Base-by-base conservation (phyloP, 208 protist genomes). In the Trypanosomatidae sp. region DNA sequence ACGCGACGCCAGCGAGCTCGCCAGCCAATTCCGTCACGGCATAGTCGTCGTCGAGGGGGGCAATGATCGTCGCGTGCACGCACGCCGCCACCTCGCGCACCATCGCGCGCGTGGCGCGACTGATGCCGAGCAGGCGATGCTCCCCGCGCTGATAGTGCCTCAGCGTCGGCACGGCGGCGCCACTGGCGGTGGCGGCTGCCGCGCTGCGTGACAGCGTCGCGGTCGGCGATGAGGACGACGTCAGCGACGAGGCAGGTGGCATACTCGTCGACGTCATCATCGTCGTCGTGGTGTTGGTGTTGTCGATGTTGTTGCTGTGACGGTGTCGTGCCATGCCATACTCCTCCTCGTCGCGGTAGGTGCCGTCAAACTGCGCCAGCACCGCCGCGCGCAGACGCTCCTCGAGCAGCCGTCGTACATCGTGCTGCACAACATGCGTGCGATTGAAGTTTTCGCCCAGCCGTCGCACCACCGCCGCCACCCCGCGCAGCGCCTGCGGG, bases 401-500 rank as follows among this genome's bases (percentile, higher is more conserved):
- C n/a, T 58, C 45, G 6, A 92, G 48, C 28, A 88, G 53, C 23
- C 63, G 30, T n/a, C 63, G 58, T 11, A 88, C 63, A 45, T 85
- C 83, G 19, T 71, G 33, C 23, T 62, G 51, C 16, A 88, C 28
- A 4, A 76, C 58, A n/a, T 73, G 70, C 6, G 64, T 68, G 22
- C 73, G 64, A 20, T 88, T 79, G 49, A 92, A 88, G 50, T 84
- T 82, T 49, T 92, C 73, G 30, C 72, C 73, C 18, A 92, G 70
- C 22, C 75, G 67, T 28, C 66, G 66, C 6, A 92, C 49, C n/a
- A 92, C 64, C 35, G 54, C 44, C 19, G 75, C 71, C 38, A 92
- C 47, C 1, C 65, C 68, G 13, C 61, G 28, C 23, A 92, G 56
- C 28, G 72, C 83, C 2, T 44, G 43, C n/a, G 70, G 64, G 42